These are phyloP conservation scores for Phlegmacium glaucopus DNA, from an alignment of 768 basidiomycete genomes.

Conservation along the genomic window DNA sequence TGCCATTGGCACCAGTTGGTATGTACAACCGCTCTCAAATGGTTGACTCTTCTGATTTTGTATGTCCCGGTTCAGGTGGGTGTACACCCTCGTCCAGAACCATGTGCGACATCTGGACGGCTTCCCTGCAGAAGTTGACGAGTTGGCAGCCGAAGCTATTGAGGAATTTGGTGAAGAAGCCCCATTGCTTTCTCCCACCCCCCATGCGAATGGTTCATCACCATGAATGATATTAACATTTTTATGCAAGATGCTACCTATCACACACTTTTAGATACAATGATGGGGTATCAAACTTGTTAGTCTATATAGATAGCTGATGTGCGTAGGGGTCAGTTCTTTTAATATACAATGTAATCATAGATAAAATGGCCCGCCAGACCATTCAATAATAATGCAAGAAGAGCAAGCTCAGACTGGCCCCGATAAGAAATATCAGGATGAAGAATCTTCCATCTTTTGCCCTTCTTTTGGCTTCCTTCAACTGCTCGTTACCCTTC, in stretches of 20 bases:
- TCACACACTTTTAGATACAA: too few species aligned
- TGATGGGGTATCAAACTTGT: constrained; percentile 8
- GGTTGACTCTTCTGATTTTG: constrained; percentile 7
- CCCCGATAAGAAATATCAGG: constrained; percentile 87
- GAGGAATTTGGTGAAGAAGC: constrained; percentile 61
- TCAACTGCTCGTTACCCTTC: constrained; percentile 87
- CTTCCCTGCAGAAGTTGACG: constrained; percentile 45
- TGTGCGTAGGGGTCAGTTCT: not conserved
- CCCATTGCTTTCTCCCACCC: constrained; percentile 44
- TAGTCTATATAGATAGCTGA: constrained; percentile 10
- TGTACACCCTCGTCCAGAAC: constrained; percentile 61
- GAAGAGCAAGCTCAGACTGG: constrained; percentile 88
- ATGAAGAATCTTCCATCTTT: constrained; percentile 89
- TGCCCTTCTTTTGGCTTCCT: constrained; percentile 82
- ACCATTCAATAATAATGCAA: constrained; percentile 77
- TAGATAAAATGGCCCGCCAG: constrained; percentile 11
- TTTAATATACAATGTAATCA: constrained; percentile 7
- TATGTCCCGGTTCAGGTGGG: constrained; percentile 40
- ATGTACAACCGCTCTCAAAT: constrained; percentile 20
- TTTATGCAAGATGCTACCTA: too few species aligned
- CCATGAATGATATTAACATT: not conserved
- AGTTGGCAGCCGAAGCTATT: constrained; percentile 54
- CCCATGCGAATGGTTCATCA: not conserved
- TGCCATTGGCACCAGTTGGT: constrained; percentile 66
- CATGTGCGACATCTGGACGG: constrained; percentile 56